Percentiles rank a stretch among this genome's conserved stretches.
Evolutionary conservation across 176 grass and related monocot genomes (phyloP).

Genomic region (Leersia perrieri): DNA sequence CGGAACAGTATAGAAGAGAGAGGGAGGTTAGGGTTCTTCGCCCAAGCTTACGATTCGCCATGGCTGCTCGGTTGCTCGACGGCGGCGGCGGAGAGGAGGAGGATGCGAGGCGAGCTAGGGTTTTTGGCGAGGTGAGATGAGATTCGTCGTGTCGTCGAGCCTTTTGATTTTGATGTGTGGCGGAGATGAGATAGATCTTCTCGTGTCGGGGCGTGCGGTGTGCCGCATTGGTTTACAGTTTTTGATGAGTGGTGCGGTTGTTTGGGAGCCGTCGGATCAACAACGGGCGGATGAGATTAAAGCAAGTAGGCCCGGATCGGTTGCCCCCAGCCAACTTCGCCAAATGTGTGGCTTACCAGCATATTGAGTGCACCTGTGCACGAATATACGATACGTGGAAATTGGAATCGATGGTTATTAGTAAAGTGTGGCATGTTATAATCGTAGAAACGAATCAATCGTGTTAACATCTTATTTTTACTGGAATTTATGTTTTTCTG

Average conservation of each 20-base stretch:
- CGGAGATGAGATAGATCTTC: too few species aligned
- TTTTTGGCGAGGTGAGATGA: background rate
- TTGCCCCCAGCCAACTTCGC: too few species aligned
- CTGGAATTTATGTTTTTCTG: too few species aligned
- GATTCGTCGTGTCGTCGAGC: background rate
- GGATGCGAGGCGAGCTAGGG: constrained; percentile 36
- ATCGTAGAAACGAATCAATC: too few species aligned
- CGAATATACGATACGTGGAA: too few species aligned
- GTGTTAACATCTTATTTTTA: too few species aligned
- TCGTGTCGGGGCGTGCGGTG: too few species aligned
- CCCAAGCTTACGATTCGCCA: constrained; percentile 63
- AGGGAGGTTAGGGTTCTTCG: background rate
- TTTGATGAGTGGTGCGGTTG: background rate
- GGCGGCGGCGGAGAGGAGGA: background rate
- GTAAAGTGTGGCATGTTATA: too few species aligned
- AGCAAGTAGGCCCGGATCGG: too few species aligned
- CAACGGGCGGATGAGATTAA: background rate
- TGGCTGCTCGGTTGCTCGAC: constrained; percentile 35
- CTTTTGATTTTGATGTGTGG: constrained; percentile 22
- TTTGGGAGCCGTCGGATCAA: background rate
- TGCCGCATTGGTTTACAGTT: background rate
- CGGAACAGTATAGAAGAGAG: background rate
- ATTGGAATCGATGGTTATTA: too few species aligned
- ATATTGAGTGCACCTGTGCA: too few species aligned
- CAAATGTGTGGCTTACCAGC: too few species aligned